A percentile compares a stretch with the other conserved stretches of the same genome.
Conservation (phyloP, 768 basidiomycete species). For the button mushroom (Agaricus bisporus) region DNA sequence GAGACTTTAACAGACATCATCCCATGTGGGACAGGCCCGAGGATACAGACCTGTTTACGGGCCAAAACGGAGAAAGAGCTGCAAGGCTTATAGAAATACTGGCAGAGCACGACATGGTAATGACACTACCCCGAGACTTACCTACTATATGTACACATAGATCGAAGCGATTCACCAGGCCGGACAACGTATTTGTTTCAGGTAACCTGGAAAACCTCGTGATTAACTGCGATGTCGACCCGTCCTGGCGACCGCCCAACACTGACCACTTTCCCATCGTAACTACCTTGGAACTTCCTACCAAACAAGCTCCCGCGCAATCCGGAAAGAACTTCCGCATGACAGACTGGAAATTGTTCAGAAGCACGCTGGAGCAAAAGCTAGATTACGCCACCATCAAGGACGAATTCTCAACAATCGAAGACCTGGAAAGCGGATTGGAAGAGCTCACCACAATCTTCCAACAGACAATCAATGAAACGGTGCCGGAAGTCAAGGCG, state of each 20-base stretch:
- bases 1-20: slow-evolving; percentile 38
- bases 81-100: slow-evolving; percentile 23
- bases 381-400: slow-evolving; percentile 8
- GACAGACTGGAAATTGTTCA: slow-evolving; percentile 16
- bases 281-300: slow-evolving; percentile 20
- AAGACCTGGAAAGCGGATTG: background rate
- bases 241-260: slow-evolving; percentile 8
- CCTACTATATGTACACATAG: slow-evolving; percentile 25
- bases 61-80: slow-evolving; percentile 13
- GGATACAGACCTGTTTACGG: slow-evolving; percentile 29
- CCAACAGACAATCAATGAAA: slow-evolving; percentile 5
- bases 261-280: slow-evolving; percentile 39
- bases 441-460: slow-evolving; percentile 6
- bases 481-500: background rate
- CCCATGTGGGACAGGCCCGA: slow-evolving; percentile 29
- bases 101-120: slow-evolving; percentile 21
- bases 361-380: slow-evolving; percentile 16
- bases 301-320: background rate
- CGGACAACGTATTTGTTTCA: slow-evolving; percentile 39
- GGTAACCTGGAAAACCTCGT: slow-evolving; percentile 10
- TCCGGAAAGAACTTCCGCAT: slow-evolving; percentile 12
- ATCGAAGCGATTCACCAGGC: slow-evolving; percentile 28
- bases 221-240: slow-evolving; percentile 21
- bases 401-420: background rate
- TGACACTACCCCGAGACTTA: slow-evolving; percentile 24